Evolutionary conservation across 2,329 filamentous ascomycete genomes (phyloP).

Genomic region (Nigrospora oryzae): DNA sequence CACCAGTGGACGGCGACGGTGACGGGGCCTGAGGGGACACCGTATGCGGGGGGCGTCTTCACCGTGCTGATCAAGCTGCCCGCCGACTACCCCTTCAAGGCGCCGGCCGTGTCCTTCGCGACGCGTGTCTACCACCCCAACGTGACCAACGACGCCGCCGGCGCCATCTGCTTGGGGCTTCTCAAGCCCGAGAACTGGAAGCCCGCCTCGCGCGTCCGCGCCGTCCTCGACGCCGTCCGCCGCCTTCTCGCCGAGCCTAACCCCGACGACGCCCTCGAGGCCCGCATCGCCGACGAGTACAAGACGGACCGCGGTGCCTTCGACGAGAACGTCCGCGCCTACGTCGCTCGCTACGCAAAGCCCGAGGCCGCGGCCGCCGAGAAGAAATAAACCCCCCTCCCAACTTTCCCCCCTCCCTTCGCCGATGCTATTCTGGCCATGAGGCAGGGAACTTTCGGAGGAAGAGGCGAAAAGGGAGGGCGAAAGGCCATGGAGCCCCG

Average conservation of each 20-base stretch:
- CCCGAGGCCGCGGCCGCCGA: too few relatives aligned
- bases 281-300: conserved; percentile 78
- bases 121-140: conserved; percentile 97
- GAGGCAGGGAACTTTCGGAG: too few relatives aligned
- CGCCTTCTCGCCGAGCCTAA: conserved; percentile 72
- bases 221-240: conserved; percentile 70
- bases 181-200: conserved; percentile 89
- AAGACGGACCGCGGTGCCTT: conserved; percentile 59
- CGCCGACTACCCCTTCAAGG: conserved; percentile 82
- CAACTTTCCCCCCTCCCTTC: too few relatives aligned
- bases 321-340: conserved; percentile 66
- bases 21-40: conserved; percentile 31
- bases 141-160: conserved; percentile 77
- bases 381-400: too few relatives aligned
- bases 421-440: too few relatives aligned
- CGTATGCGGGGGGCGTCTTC: conserved; percentile 62
- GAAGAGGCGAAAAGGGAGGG: too few relatives aligned
- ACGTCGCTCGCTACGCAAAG: conserved; percentile 65
- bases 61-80: conserved; percentile 66
- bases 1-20: conserved; percentile 44
- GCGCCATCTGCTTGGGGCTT: conserved; percentile 77
- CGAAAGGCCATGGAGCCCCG: too few relatives aligned
- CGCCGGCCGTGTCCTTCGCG: conserved; percentile 68
- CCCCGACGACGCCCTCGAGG: conserved; percentile 83
- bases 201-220: conserved; percentile 67